Evolutionary conservation across 2,329 filamentous ascomycete species (phyloP), one percentile per base, ranked within the genome.

Genomic region (Stemphylium lycopersici): DNA sequence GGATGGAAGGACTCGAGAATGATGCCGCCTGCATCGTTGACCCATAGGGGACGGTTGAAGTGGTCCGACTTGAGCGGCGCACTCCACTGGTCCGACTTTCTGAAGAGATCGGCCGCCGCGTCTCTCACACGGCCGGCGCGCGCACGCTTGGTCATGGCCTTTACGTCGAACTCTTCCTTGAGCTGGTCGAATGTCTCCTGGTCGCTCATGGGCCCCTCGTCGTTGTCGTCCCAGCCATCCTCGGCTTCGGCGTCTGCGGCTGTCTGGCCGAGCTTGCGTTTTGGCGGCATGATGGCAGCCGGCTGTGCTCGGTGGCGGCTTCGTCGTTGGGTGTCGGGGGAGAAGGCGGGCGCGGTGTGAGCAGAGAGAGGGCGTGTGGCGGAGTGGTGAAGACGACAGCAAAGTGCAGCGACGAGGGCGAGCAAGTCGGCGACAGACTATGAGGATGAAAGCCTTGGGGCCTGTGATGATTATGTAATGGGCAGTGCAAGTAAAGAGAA

Each of bases 1-100:
- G 93, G 90, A 47, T 90, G 93, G 79, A 97, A 98, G 66, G 92
- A 96, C 80, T 99, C 93, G 38, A 98, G 82, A 26, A 96, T 95
- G 70, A 98, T 95, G 60, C 89, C 87, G 32, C 90, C 92, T 41
- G 88, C 81, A 2, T 92, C 90, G 72, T 97, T 92, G 65, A 99
- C 95, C 91, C 92, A 98, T 55, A 98, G 83, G 13, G 95, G 95
- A 13, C 95, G 88, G 69, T 93, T 91, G 59, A 88, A 86, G 78
- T 96, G 92, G 74, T 98, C 93, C 3, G 89, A 86, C 77, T 97
- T 98, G 62, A 97, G 80, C 33, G 85, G 81, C 33, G 96, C 82
- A 62, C 89, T 89, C 43, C 90, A 93, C 74, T 95, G 95, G 76
- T 99, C 92, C 60, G 85, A 84, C 63, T 84, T 83, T 41, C 81